A percentile compares a stretch with the other conserved stretches of the same genome.
Conservation (phyloP, 306 rosid genomes). For the Bauhinia variegata region DNA sequence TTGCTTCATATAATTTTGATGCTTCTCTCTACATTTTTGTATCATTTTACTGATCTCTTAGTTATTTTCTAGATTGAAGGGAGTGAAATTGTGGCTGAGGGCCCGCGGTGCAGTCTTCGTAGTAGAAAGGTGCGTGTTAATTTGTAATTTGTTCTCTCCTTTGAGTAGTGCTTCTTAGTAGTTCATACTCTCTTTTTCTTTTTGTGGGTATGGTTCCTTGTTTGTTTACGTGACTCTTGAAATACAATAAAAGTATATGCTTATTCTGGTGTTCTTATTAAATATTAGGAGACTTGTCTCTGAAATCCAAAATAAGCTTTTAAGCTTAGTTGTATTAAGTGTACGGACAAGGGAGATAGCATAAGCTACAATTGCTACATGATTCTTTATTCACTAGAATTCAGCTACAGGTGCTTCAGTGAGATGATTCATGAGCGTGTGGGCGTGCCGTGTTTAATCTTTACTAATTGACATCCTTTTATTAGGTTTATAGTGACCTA, state of each 20-base stretch:
- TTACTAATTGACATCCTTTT: constrained; percentile 33
- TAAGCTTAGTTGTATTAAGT: constrained; percentile 4
- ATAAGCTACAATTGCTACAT: constrained; percentile 8
- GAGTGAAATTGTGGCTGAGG: constrained; percentile 94
- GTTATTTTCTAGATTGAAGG: constrained; percentile 65
- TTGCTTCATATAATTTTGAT: constrained; percentile 19
- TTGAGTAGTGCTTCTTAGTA: constrained; percentile 1
- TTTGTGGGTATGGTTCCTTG: not conserved
- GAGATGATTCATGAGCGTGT: constrained; percentile 18
- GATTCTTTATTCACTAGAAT: constrained; percentile 12
- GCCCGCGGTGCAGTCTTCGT: constrained; percentile 98
- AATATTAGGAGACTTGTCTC: constrained; percentile 15
- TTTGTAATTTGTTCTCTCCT: constrained; percentile 14
- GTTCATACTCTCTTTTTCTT: not conserved
- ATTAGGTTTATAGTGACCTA: constrained; percentile 93
- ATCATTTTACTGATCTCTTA: constrained; percentile 18
- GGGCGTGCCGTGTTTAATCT: not conserved
- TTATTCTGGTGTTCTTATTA: not conserved
- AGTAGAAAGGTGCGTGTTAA: constrained; percentile 61
- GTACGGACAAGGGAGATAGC: constrained; percentile 1
- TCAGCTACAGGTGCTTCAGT: constrained; percentile 6
- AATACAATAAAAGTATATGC: not conserved
- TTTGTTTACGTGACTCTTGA: constrained; percentile 10
- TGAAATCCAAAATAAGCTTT: constrained; percentile 16
- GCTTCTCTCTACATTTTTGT: constrained; percentile 7